Evolutionary conservation across 495 filamentous ascomycete genomes (phyloP), one percentile per base, ranked within the genome.

Genomic region (Terfezia claveryi): DNA sequence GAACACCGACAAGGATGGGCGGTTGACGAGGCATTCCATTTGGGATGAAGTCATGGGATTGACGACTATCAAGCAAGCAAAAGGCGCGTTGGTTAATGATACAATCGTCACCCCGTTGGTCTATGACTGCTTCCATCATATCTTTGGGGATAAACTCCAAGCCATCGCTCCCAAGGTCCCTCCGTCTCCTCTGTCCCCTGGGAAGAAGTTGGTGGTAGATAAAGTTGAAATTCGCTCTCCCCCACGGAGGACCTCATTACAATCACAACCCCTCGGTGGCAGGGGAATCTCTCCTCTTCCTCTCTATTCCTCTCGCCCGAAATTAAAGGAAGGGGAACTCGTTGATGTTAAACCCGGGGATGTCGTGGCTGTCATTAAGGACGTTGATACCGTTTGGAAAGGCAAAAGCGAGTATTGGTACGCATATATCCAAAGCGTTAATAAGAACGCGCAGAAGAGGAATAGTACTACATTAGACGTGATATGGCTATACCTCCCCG

Each of bases 91-190:
- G 49, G 57, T 65, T 38, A 53, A 62, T 17, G 66, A 63, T 37
- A 87, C 84, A 0, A 70, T 81, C 8, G 80, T 84, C 4, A 86
- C 83, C 0, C 77, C 79, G 0, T 83, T 76, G 54, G 73, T 80
- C 5, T 73, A 78, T 55, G 62, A 76, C 17, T 75, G 73, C 54
- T 87, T 87, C 58, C 71, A 73, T 10, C 64, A 79, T 38, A 70
- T 83, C 67, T 81, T 83, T 62, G 75, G 71, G 1, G 64, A 72
- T 16, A 65, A 74, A 1, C 64, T 80, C 37, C 58, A 67, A 38
- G 17, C 46, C 1, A 60, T 46, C 14, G 41, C 12, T 5, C 41
- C 41, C 12, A 46, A 20, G 41, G 14, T 46, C 14, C 41, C 41
- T 14, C 41, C 2, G 41, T 7, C 27, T 32, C 14, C 12, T 4